phyloP scores from a whole-genome alignment of 306 rosid species.

The Oemleria cerasiformis region DNA sequence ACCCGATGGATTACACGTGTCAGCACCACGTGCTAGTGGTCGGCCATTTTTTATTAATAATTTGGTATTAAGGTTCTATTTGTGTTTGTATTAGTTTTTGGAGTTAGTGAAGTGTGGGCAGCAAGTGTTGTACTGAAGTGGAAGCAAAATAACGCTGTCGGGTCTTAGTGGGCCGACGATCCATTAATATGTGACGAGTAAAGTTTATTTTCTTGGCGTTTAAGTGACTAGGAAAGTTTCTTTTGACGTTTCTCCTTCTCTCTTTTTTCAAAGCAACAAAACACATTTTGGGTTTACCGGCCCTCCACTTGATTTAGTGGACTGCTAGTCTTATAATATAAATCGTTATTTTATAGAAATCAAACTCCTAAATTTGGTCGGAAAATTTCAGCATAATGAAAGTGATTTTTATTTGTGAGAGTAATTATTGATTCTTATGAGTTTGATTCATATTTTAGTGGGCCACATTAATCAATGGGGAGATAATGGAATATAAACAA shows the following conservation, averaged over 20 bases:
- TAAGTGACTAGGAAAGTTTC: background rate
- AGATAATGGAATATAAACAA: too few species aligned
- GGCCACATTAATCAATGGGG: too few species aligned
- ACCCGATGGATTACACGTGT: background rate
- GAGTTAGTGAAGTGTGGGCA: background rate
- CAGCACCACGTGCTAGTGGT: background rate
- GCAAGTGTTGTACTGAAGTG: background rate
- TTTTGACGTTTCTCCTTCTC: too few species aligned
- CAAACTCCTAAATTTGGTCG: too few species aligned
- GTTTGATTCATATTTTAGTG: too few species aligned
- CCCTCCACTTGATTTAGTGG: background rate
- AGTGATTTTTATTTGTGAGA: too few species aligned
- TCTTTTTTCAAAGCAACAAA: background rate
- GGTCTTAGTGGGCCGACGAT: conserved; percentile 7
- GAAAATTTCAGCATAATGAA: too few species aligned
- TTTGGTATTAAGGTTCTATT: background rate
- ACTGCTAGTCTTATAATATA: too few species aligned
- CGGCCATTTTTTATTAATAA: conserved; percentile 2
- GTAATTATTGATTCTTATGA: too few species aligned
- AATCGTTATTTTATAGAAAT: too few species aligned
- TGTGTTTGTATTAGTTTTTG: background rate
- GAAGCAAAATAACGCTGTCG: conserved; percentile 7
- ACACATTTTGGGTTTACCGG: background rate
- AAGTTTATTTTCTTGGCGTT: too few species aligned
- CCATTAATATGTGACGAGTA: background rate